Percentiles rank a stretch among this genome's conserved stretches.
phyloP scores from a whole-genome alignment of 164 flowering plant species.

The Brasenia schreberi region DNA sequence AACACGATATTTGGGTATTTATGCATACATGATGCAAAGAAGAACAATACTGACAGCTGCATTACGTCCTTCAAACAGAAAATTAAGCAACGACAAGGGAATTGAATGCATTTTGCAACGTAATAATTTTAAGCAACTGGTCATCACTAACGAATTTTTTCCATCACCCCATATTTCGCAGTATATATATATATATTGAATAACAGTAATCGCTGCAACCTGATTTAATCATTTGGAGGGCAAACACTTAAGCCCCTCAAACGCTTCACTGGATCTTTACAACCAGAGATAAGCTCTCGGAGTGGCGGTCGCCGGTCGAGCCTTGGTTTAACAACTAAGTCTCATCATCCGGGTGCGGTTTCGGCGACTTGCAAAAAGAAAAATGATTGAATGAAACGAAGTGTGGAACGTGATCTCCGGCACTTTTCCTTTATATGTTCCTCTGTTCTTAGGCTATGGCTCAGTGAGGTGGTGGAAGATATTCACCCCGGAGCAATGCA shows the following conservation, averaged over 20 bases:
- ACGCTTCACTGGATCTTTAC: no score
- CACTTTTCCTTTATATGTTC: slow-evolving; percentile 40
- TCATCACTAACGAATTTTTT: neutral
- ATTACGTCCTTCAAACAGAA: neutral
- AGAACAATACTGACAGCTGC: neutral
- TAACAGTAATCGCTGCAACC: no score
- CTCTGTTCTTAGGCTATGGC: slow-evolving; percentile 37
- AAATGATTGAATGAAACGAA: slow-evolving; percentile 37
- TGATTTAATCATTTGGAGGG: no score
- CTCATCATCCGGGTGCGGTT: neutral
- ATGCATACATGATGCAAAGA: neutral
- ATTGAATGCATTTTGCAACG: neutral
- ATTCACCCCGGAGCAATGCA: slow-evolving; percentile 49
- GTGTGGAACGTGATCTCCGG: slow-evolving; percentile 39
- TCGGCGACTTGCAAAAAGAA: neutral
- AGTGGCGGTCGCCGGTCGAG: no score
- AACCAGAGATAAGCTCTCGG: no score
- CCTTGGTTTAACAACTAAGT: no score
- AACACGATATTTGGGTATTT: no score
- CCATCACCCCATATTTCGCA: neutral
- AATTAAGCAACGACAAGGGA: neutral
- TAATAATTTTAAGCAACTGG: neutral
- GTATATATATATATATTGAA: no score
- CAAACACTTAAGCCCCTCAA: no score
- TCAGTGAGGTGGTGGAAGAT: slow-evolving; percentile 52